Evolutionary conservation across 2,329 filamentous ascomycete species (phyloP).

Genomic region (Diaporthe vaccinii): DNA sequence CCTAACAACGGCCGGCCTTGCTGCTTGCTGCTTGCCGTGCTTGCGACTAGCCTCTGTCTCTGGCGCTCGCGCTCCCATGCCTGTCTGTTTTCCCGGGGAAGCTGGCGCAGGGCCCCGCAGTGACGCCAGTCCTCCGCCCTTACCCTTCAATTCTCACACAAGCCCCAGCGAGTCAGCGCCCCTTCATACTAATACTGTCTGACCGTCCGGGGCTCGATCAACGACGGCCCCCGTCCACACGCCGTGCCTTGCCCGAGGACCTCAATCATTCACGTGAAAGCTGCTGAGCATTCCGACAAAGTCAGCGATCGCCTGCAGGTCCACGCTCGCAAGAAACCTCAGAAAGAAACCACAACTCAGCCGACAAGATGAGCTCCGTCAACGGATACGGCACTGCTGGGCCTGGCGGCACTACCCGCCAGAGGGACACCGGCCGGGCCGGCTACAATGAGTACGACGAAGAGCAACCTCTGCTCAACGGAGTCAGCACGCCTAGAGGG

Average conservation of each 20-base stretch:
- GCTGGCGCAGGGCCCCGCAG: constrained; percentile 31
- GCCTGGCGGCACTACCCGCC: constrained; percentile 8
- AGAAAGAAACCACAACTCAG: not conserved
- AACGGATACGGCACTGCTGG: constrained; percentile 38
- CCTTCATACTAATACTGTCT: constrained; percentile 24
- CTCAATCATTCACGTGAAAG: not conserved
- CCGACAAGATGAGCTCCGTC: constrained; percentile 33
- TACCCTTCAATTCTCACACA: not conserved
- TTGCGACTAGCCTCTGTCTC: not conserved
- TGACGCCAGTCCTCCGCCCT: constrained; percentile 23
- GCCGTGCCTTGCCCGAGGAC: constrained; percentile 7
- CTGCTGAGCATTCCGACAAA: not conserved
- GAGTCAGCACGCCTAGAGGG: constrained; percentile 31
- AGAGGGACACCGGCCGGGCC: constrained; percentile 32
- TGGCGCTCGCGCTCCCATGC: constrained; percentile 14
- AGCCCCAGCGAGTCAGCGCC: constrained; percentile 21
- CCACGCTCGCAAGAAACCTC: not conserved
- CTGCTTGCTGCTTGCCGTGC: not conserved
- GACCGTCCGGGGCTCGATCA: constrained; percentile 11
- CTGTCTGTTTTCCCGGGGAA: constrained; percentile 4
- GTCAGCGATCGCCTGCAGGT: not conserved
- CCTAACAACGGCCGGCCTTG: not conserved
- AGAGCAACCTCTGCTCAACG: constrained; percentile 52
- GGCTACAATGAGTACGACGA: constrained; percentile 45
- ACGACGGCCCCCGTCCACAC: not conserved